phyloP scores from a whole-genome alignment of 768 basidiomycete species.

The Dioszegia aurantiaca region DNA sequence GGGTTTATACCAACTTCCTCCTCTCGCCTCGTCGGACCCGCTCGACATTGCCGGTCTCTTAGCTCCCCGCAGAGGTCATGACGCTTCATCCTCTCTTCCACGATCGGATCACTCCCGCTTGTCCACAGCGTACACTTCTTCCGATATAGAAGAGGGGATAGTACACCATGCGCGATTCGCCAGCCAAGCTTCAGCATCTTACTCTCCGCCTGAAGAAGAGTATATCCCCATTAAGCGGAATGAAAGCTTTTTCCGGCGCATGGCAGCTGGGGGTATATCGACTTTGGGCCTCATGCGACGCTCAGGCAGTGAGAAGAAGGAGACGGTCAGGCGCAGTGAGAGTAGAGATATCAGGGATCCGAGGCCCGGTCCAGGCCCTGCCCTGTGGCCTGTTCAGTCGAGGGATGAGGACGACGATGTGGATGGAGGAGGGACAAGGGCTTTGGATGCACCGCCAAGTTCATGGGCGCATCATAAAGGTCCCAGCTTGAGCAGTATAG shows the following conservation, averaged over 20 bases:
- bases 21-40: slow-evolving; percentile 55
- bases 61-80: slow-evolving; percentile 7
- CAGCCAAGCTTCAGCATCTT: slow-evolving; percentile 4
- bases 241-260: slow-evolving; percentile 42
- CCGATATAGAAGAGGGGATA: slow-evolving; percentile 35
- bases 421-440: slow-evolving; percentile 2
- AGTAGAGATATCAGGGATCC: slow-evolving; percentile 70
- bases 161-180: slow-evolving; percentile 22
- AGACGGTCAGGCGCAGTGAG: slow-evolving; percentile 52
- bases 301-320: slow-evolving; percentile 25
- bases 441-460: slow-evolving; percentile 33
- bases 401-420: no score
- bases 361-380: slow-evolving; percentile 60
- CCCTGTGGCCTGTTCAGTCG: slow-evolving; percentile 61
- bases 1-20: slow-evolving; percentile 53
- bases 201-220: slow-evolving; percentile 7
- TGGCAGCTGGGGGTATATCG: slow-evolving; percentile 38
- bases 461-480: slow-evolving; percentile 26
- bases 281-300: slow-evolving; percentile 57
- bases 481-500: slow-evolving; percentile 30
- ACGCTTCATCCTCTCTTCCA: slow-evolving; percentile 19
- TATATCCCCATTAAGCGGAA: slow-evolving; percentile 70
- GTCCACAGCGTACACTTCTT: slow-evolving; percentile 18
- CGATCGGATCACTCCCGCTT: slow-evolving; percentile 16
- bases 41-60: slow-evolving; percentile 60